Evolutionary conservation across 2,329 filamentous ascomycete species (phyloP), one percentile per base, ranked within the genome.

Genomic region (Trichoderma sp.): DNA sequence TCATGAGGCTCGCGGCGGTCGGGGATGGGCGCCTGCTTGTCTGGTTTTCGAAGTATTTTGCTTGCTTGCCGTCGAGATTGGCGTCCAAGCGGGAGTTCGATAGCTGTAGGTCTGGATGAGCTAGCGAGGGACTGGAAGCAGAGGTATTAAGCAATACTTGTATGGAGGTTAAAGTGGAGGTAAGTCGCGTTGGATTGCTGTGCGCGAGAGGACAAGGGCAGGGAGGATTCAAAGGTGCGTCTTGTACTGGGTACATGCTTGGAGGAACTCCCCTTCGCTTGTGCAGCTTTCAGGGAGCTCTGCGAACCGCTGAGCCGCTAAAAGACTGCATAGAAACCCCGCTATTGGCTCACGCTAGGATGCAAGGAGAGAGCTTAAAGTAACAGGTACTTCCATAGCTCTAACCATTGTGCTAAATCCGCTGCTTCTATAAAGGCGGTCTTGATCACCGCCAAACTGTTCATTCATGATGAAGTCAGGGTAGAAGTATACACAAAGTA

Each of bases 1-100:
- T 85, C 78, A 81, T 84, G 82, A 75, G 76, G 77, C 75, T 56
- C 41, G 73, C 65, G 53, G 64, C n/a, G 59, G 38, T 64, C 41
- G n/a, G 69, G 35, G 29, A 6, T n/a, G n/a, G 60, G 65, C 38
- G 59, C 35, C 16, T 41, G 50, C 33, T 63, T 72, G 53, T 45
- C 41, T 16, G 4, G 29, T 45, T 21, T 21, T 45, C 18, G 56
- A 2, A 21, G 14, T 35, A 33, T 24, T 24, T 33, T 33, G 41
- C 27, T 18, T 31, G 38, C 33, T 38, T 38, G 50, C 38, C 53
- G 16, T 63, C 24, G 69, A 66, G 53, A 60, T 64, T 11, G 73
- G 8, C 53, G 56, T 65, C 41, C 60, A n/a, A 14, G 12, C 3
- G 60, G 16, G 66, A 24, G 21, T 64, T 65, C 24, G 50, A 35